Base-by-base conservation (phyloP, 176 grass and related monocot species). In the Oryza brachyantha region DNA sequence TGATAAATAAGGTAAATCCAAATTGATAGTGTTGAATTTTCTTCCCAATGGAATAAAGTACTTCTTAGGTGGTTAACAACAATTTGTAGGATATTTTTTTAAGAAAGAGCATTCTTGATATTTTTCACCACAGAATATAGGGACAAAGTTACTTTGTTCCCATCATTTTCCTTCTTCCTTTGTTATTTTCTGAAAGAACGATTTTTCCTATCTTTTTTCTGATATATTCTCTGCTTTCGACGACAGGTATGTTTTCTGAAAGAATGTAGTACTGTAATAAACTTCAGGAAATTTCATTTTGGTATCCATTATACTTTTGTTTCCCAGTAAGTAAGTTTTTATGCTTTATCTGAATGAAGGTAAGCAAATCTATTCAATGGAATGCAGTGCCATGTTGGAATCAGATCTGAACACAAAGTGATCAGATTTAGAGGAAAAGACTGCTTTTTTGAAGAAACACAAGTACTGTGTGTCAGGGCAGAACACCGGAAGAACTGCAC, bases 81-180 rank as follows among this genome's bases (percentile, higher is more conserved):
- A 61, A 9, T 40, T n/a, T 7, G 6, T 38, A 60, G 52, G 52
- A 12, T 34, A 9, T 58, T 57, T 57, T 57, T 24, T 10, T n/a
- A n/a, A n/a, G 24, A 74, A 37, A 31, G 11, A 58, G 5, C 5
- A 16, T 55, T 55, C 4, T 26, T 67, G 13, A 43, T 73, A 13
- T 29, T 16, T 61, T 45, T 60, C 28, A 2, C 31, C 41, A 40
- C 29, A 5, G 13, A 38, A 57, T 10, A 84, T 79, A 21, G 0
- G n/a, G 65, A 85, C 11, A 84, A 66, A 81, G 71, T 46, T 69
- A 61, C 42, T 88, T 84, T 76, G 8, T 38, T 82, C 61, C 75
- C 3, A 1, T n/a, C n/a, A 17, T 19, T 16, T 4, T 2, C 5
- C 19, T 50, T 50, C 19, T 50, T 5, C 19, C 7, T 4, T 50